Percentiles rank a stretch among this genome's conserved stretches.
Evolutionary conservation across 257 asterid species (phyloP).

Genomic region (Osmanthus fragrans): DNA sequence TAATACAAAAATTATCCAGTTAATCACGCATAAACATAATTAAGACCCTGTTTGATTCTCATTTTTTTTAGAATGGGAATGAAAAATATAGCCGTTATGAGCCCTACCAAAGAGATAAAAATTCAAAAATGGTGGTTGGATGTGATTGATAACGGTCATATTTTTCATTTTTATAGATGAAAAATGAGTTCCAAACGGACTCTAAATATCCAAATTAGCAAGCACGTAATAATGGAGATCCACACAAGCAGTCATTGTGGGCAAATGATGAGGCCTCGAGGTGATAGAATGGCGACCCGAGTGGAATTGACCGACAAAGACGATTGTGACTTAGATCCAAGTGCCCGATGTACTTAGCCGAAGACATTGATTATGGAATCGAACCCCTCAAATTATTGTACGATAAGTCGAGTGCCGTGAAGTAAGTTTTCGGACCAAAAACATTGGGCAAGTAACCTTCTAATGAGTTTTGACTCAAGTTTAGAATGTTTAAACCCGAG

Average conservation of each 20-base stretch:
- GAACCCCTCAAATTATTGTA: constrained; percentile 63
- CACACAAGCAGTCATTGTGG: constrained; percentile 82
- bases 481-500: constrained; percentile 69
- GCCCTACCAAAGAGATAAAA: too few relatives aligned
- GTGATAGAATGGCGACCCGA: constrained; percentile 81
- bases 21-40: constrained; percentile 16
- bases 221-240: constrained; percentile 60
- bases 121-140: too few relatives aligned
- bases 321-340: constrained; percentile 89
- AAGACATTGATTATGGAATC: constrained; percentile 60
- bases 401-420: constrained; percentile 73
- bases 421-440: constrained; percentile 62
- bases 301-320: constrained; percentile 80
- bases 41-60: too few relatives aligned
- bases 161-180: too few relatives aligned
- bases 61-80: too few relatives aligned
- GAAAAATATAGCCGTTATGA: too few relatives aligned
- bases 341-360: constrained; percentile 79
- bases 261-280: constrained; percentile 80
- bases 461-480: constrained; percentile 63
- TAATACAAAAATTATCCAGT: neutral
- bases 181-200: too few relatives aligned
- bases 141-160: too few relatives aligned
- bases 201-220: constrained; percentile 31
- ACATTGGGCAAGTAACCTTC: constrained; percentile 77